Conservation (phyloP, 176 grass and related monocot genomes). For the Carex kokanica region DNA sequence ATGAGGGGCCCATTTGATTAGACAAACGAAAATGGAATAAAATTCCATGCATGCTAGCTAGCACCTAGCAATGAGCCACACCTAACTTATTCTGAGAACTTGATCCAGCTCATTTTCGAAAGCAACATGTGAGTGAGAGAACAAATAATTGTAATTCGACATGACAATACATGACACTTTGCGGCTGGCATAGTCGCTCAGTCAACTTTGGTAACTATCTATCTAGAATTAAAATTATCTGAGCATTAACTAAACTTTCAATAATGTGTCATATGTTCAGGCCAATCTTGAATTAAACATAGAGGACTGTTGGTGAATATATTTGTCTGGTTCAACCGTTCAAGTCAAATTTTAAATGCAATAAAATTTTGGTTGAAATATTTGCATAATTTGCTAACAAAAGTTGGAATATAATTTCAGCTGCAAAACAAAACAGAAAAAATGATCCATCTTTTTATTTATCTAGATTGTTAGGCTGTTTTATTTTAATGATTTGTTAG, state of each 20-base stretch:
- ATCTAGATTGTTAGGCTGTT: too few species aligned
- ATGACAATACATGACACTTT: background rate
- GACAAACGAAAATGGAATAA: background rate
- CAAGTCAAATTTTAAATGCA: background rate
- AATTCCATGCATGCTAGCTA: slow-evolving; percentile 1
- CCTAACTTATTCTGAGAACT: slow-evolving; percentile 5
- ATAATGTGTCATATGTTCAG: background rate
- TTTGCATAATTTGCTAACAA: too few species aligned
- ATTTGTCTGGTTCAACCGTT: background rate
- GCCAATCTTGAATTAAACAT: background rate
- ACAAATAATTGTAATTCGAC: background rate
- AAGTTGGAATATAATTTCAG: too few species aligned
- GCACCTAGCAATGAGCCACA: slow-evolving; percentile 6
- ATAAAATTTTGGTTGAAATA: background rate
- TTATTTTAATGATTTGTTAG: too few species aligned
- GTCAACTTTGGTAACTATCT: background rate
- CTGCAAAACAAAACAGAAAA: too few species aligned
- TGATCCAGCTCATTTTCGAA: slow-evolving; percentile 30
- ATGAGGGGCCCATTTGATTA: background rate
- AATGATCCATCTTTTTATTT: too few species aligned
- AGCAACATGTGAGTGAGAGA: slow-evolving; percentile 17
- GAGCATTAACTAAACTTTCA: background rate
- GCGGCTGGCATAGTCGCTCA: background rate
- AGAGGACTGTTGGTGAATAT: background rate
- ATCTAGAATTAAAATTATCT: background rate